phyloP scores from a whole-genome alignment of 2,329 filamentous ascomycete species.

The Monosporascus sp. region DNA sequence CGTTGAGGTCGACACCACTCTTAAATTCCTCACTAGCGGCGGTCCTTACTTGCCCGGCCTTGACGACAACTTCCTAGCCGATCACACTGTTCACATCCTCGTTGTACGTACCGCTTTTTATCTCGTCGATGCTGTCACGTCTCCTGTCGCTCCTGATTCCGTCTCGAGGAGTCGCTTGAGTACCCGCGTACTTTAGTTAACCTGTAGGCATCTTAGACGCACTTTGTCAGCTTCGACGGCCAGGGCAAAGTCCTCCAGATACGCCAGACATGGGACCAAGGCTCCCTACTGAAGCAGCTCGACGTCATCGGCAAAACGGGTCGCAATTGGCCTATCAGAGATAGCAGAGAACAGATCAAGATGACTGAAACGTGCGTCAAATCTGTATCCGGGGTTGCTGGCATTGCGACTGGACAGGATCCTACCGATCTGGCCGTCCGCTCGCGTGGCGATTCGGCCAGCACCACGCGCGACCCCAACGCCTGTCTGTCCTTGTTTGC shows the following conservation, averaged over 20 bases:
- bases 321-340: slow-evolving; percentile 91
- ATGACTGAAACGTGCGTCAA: slow-evolving; percentile 62
- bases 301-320: slow-evolving; percentile 88
- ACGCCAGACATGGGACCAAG: slow-evolving; percentile 93
- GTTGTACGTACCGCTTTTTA: slow-evolving; percentile 57
- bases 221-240: slow-evolving; percentile 79
- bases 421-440: slow-evolving; percentile 35
- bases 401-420: slow-evolving; percentile 18
- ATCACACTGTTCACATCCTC: slow-evolving; percentile 71
- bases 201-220: slow-evolving; percentile 50
- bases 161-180: not conserved
- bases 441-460: slow-evolving; percentile 47
- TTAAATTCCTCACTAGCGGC: slow-evolving; percentile 77
- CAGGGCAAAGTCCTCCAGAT: slow-evolving; percentile 78
- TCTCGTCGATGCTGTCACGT: not conserved
- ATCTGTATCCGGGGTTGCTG: slow-evolving; percentile 33
- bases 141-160: not conserved
- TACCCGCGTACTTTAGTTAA: not conserved
- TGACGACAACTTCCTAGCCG: slow-evolving; percentile 89
- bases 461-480: slow-evolving; percentile 57
- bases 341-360: slow-evolving; percentile 76
- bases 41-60: slow-evolving; percentile 82
- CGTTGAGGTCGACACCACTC: slow-evolving; percentile 72
- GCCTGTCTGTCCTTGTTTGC: slow-evolving; percentile 71
- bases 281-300: slow-evolving; percentile 82